Percentiles rank a stretch among this genome's conserved stretches.
Conservation (phyloP, 1,284 basidiomycete genomes). For the Microbotryomycetes sp. region DNA sequence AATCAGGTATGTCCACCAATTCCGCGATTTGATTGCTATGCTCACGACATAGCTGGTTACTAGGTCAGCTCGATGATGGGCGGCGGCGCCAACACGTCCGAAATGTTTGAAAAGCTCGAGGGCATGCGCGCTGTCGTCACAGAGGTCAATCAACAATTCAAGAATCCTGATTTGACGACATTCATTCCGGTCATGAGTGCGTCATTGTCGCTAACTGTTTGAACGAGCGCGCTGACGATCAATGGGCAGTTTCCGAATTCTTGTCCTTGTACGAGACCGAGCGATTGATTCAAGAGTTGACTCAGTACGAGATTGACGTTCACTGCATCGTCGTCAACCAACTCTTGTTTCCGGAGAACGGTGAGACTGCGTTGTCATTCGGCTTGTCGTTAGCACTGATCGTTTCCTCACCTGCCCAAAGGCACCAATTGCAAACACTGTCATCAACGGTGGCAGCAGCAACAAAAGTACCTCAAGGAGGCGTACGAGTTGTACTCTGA, state of each 20-base stretch:
- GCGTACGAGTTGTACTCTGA: constrained; percentile 94
- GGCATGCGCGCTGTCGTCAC: constrained; percentile 95
- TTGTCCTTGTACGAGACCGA: constrained; percentile 97
- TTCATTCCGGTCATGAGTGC: constrained; percentile 34
- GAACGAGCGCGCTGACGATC: background rate
- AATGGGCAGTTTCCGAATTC: constrained; percentile 47
- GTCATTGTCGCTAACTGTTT: background rate
- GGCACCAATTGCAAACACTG: constrained; percentile 93
- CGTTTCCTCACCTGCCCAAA: constrained; percentile 37
- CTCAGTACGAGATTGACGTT: constrained; percentile 94
- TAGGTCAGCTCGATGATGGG: constrained; percentile 95
- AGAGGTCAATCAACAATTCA: constrained; percentile 98
- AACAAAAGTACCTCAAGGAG: constrained; percentile 90
- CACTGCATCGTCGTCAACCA: constrained; percentile 99
- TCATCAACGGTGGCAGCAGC: constrained; percentile 89
- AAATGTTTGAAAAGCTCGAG: constrained; percentile 88
- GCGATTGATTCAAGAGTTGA: constrained; percentile 91
- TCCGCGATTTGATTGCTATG: background rate
- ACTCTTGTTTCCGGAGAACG: constrained; percentile 83
- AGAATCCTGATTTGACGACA: constrained; percentile 96
- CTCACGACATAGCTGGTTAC: background rate
- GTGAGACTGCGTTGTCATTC: constrained; percentile 46
- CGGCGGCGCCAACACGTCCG: constrained; percentile 70
- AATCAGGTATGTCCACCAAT: constrained; percentile 55
- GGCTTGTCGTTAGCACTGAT: background rate